A percentile compares a stretch with the other conserved stretches of the same genome.
These are phyloP conservation scores for Apiospora hydei DNA, from an alignment of 2,329 filamentous ascomycete species.

Conservation along the genomic window DNA sequence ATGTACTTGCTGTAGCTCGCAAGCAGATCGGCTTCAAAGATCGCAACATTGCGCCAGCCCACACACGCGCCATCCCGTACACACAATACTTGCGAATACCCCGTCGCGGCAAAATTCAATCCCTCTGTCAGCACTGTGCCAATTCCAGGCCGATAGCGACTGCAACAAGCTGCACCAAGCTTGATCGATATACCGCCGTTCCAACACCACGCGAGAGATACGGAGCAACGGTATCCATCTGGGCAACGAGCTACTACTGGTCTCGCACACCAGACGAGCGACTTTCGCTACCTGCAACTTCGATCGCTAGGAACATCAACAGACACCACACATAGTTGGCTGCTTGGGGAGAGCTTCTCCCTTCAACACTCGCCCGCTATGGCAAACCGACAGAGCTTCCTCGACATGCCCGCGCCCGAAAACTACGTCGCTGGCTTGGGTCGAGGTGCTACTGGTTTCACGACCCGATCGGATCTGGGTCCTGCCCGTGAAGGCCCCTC, in stretches of 20 bases:
- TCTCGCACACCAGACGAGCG: neutral
- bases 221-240: neutral
- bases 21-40: neutral
- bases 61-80: neutral
- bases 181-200: neutral
- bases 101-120: neutral
- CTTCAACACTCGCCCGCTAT: slow-evolving; percentile 45
- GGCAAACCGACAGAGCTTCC: slow-evolving; percentile 78
- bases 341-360: slow-evolving; percentile 9
- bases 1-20: neutral
- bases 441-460: slow-evolving; percentile 97
- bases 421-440: slow-evolving; percentile 96
- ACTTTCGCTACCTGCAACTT: neutral
- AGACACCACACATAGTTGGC: neutral
- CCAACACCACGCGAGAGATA: neutral
- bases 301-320: neutral
- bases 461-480: slow-evolving; percentile 93
- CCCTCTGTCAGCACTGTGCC: neutral
- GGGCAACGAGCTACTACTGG: neutral
- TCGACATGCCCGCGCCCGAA: slow-evolving; percentile 84
- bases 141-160: neutral
- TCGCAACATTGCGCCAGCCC: neutral
- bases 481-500: slow-evolving; percentile 94
- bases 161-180: neutral
- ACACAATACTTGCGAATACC: neutral